Evolutionary conservation across 2,329 filamentous ascomycete species (phyloP).

Genomic region (Aurifilum marmelostoma): DNA sequence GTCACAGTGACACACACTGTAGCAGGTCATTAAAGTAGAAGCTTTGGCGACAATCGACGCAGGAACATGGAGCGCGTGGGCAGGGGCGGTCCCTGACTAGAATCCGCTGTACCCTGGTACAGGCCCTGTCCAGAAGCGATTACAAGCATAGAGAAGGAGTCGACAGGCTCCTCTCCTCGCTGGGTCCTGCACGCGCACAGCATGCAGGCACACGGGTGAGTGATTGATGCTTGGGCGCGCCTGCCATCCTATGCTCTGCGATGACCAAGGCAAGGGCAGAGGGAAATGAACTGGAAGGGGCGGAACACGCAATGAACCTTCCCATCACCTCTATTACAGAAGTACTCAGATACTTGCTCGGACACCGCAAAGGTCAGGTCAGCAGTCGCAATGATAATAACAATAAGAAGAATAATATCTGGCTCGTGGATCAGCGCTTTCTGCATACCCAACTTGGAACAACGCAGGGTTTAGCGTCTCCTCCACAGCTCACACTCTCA

Average conservation of each 20-base stretch:
- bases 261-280: neutral
- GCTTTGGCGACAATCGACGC: constrained; percentile 2
- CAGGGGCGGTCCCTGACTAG: constrained; percentile 11
- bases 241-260: neutral
- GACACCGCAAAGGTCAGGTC: neutral
- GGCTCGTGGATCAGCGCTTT: neutral
- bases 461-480: neutral
- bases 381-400: neutral
- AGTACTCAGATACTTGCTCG: neutral
- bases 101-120: neutral
- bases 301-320: neutral
- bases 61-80: constrained; percentile 17
- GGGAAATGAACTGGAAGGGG: neutral
- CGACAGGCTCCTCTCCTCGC: neutral
- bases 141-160: neutral
- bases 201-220: neutral
- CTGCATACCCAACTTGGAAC: neutral
- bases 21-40: neutral
- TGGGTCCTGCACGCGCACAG: neutral
- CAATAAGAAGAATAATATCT: neutral
- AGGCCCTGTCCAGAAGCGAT: neutral
- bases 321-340: too few species aligned
- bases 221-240: neutral
- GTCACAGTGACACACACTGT: neutral
- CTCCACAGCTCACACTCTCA: too few species aligned